A percentile compares a stretch with the other conserved stretches of the same genome.
These are phyloP conservation scores for Phytophthora sansomeana DNA, from an alignment of 352 stramenopile species.

Conservation along the genomic window DNA sequence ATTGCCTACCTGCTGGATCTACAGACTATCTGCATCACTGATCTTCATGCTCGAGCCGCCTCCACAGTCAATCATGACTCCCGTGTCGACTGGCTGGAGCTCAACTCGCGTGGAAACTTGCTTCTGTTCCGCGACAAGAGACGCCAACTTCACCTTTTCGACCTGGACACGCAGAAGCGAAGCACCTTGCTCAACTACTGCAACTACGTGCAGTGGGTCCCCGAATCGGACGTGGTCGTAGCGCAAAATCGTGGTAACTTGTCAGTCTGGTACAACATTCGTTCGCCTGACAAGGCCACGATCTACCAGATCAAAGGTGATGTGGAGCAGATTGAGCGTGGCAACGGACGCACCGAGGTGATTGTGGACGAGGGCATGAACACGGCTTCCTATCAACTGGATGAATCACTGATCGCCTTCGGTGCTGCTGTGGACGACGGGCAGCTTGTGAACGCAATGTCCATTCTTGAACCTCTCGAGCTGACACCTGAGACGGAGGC, in stretches of 20 bases:
- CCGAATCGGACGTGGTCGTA: conserved; percentile 95
- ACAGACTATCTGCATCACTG: conserved; percentile 93
- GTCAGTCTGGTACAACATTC: conserved; percentile 97
- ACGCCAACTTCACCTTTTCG: conserved; percentile 92
- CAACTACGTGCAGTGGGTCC: conserved; percentile 97
- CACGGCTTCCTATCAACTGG: conserved; percentile 92
- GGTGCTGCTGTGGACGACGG: conserved; percentile 94
- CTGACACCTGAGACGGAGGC: conserved; percentile 92
- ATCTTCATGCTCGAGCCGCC: conserved; percentile 77
- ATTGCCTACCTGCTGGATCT: conserved; percentile 94
- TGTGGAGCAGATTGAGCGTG: conserved; percentile 95
- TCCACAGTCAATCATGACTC: conserved; percentile 93
- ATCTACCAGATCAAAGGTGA: conserved; percentile 96
- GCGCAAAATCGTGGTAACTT: conserved; percentile 93
- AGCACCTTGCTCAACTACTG: conserved; percentile 94
- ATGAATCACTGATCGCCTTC: conserved; percentile 95
- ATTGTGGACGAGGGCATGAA: conserved; percentile 96
- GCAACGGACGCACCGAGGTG: conserved; percentile 93
- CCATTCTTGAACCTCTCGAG: conserved; percentile 93
- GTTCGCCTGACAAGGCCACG: conserved; percentile 92
- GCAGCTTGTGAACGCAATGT: conserved; percentile 92
- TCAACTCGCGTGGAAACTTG: conserved; percentile 92
- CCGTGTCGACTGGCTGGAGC: conserved; percentile 95
- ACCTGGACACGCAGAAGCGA: conserved; percentile 87
- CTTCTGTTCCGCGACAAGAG: conserved; percentile 95